Conservation (phyloP, 768 basidiomycete genomes). For the Leccinum rimulosum region DNA sequence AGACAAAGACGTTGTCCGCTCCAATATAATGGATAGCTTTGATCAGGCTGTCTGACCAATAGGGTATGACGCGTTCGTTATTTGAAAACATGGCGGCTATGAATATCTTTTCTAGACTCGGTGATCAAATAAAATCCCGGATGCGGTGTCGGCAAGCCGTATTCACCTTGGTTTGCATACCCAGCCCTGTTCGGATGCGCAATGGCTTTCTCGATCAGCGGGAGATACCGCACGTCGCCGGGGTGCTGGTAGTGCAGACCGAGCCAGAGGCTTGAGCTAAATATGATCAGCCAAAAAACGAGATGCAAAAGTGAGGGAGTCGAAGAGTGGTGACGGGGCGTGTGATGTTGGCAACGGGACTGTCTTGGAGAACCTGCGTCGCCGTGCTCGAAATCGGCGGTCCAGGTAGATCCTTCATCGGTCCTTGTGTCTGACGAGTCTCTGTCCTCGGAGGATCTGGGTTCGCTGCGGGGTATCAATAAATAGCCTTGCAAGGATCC, state of each 20-base stretch:
- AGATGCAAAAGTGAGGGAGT: background rate
- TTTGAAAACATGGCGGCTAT: constrained; percentile 38
- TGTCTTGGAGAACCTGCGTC: background rate
- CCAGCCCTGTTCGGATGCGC: constrained; percentile 12
- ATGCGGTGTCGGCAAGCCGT: too few relatives aligned
- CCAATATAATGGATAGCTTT: constrained; percentile 39
- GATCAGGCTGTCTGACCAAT: constrained; percentile 37
- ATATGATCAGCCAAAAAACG: constrained; percentile 6
- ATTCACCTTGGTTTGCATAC: constrained; percentile 15
- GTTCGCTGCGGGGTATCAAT: constrained; percentile 11
- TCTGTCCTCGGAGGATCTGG: constrained; percentile 4
- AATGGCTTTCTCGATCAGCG: constrained; percentile 15
- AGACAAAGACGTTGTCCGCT: constrained; percentile 42
- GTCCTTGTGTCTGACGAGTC: background rate
- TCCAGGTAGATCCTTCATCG: background rate
- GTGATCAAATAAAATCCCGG: background rate
- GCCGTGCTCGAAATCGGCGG: background rate
- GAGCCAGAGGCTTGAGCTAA: constrained; percentile 2
- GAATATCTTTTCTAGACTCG: constrained; percentile 13
- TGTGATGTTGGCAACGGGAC: background rate
- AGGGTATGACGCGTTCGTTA: constrained; percentile 37
- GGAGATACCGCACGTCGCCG: constrained; percentile 14
- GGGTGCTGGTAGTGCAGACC: constrained; percentile 1
- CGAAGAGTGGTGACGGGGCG: background rate
- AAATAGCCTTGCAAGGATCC: constrained; percentile 6